Evolutionary conservation across 2,329 filamentous ascomycete species (phyloP).

Genomic region (Cladosporium sphaerospermum): DNA sequence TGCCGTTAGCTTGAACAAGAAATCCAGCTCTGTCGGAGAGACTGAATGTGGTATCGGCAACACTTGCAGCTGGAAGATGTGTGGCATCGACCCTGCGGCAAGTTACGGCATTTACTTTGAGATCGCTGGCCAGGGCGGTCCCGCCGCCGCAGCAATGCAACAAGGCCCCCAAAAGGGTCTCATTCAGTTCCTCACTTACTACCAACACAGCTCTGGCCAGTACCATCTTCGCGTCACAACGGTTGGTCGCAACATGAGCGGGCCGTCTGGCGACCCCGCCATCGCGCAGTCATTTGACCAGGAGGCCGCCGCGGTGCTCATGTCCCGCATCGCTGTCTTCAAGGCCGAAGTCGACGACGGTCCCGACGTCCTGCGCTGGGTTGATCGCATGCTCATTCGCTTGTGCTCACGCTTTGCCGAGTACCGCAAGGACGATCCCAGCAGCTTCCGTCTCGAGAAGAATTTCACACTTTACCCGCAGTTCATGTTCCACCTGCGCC

Average conservation of each 20-base stretch:
- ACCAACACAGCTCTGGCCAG: slow-evolving; percentile 93
- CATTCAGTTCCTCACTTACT: slow-evolving; percentile 98
- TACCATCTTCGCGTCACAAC: slow-evolving; percentile 96
- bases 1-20: slow-evolving; percentile 95
- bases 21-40: slow-evolving; percentile 92
- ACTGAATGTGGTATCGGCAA: slow-evolving; percentile 98
- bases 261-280: slow-evolving; percentile 86
- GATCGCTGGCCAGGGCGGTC: slow-evolving; percentile 87
- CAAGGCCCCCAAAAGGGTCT: slow-evolving; percentile 86
- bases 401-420: slow-evolving; percentile 95
- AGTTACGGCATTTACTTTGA: slow-evolving; percentile 98
- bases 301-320: slow-evolving; percentile 92
- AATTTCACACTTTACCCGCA: slow-evolving; percentile 98
- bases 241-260: slow-evolving; percentile 82
- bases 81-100: slow-evolving; percentile 86
- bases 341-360: slow-evolving; percentile 98
- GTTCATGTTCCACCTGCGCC: slow-evolving; percentile 98
- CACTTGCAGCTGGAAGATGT: slow-evolving; percentile 99
- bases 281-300: slow-evolving; percentile 97
- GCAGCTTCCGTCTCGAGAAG: slow-evolving; percentile 94
- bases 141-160: slow-evolving; percentile 63
- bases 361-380: slow-evolving; percentile 96
- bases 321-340: slow-evolving; percentile 98
- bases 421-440: slow-evolving; percentile 95
- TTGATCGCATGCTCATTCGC: slow-evolving; percentile 95